Base-by-base conservation (phyloP, 768 basidiomycete genomes). In the Lentinula lateritia region DNA sequence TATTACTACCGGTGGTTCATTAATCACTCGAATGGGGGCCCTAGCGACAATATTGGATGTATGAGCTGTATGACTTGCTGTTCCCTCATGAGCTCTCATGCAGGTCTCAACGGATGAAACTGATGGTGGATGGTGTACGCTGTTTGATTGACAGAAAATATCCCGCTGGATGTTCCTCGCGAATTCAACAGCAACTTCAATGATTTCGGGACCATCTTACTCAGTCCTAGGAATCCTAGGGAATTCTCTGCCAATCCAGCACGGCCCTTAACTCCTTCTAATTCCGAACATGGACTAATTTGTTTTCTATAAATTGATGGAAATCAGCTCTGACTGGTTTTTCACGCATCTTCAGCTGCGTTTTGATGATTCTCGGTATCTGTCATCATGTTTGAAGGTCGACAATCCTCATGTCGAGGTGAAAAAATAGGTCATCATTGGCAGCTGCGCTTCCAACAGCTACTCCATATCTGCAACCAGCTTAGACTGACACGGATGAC, bases 121-220 rank as follows among this genome's bases (percentile, higher is more conserved):
- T 46, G 34, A 16, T 41, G 36, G 43, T 43, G 28, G 34, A 16
- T 41, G 36, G 43, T 43, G 28, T 43, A 32, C 20, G 12, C 15
- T 52, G 28, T 56, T 34, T 56, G 55, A 56, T 56, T 56, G 55
- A 56, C 55, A 56, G 55, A 56, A 56, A 56, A 56, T 56, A 56
- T 56, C 55, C 18, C 5, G 55, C 20, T 41, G 39, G 23, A 56
- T 43, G 55, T 43, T 45, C 55, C 45, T 56, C 55, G 32, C 35
- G 53, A 38, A 54, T 42, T 56, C 55, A 42, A 15, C 39, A 42
- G 23, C 39, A 43, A 16, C 41, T 43, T 34, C 55, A 28, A 56
- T 56, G 43, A 28, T 41, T 6, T 43, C 12, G 38, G 55, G n/a
- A 36, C 53, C 35, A 54, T 35, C 52, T 13, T 15, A 45, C n/a